A percentile compares a stretch with the other conserved stretches of the same genome.
phyloP scores from a whole-genome alignment of 805 yeast genomes.

The Sugiyamaella boreocaroliniensis region DNA sequence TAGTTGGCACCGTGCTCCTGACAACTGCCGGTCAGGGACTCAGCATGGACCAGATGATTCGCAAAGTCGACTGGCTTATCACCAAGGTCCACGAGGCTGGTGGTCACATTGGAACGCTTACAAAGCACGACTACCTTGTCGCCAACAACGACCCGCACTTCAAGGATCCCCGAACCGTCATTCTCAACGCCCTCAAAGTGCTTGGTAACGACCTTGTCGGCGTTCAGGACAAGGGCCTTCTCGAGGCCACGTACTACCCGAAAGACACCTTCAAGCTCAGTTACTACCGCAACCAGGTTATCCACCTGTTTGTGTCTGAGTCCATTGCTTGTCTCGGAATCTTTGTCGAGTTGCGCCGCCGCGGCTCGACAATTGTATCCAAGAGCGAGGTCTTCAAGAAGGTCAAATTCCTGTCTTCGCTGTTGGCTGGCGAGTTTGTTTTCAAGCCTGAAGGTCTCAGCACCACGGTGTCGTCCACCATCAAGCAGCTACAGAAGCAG shows the following conservation, averaged over 20 bases:
- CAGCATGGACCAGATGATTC: conserved; percentile 29
- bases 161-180: conserved; percentile 27
- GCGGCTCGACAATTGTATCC: conserved; percentile 20
- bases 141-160: conserved; percentile 15
- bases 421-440: conserved; percentile 37
- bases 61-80: conserved; percentile 33
- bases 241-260: conserved; percentile 36
- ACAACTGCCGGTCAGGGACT: conserved; percentile 37
- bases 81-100: conserved; percentile 31
- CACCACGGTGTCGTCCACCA: conserved; percentile 28
- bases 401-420: conserved; percentile 31
- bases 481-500: conserved; percentile 26
- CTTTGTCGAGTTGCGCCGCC: conserved; percentile 28
- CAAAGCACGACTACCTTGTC: conserved; percentile 15
- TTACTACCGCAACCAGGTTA: conserved; percentile 51
- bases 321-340: conserved; percentile 42
- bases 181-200: conserved; percentile 35
- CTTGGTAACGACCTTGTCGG: conserved; percentile 34
- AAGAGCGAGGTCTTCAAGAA: conserved; percentile 26
- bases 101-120: conserved; percentile 35
- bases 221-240: conserved; percentile 26
- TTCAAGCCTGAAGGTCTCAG: conserved; percentile 33
- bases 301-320: conserved; percentile 48
- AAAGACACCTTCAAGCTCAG: conserved; percentile 49
- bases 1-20: conserved; percentile 43